Base-by-base conservation (phyloP, 2,329 filamentous ascomycete species). In the Diaporthe caulivora region DNA sequence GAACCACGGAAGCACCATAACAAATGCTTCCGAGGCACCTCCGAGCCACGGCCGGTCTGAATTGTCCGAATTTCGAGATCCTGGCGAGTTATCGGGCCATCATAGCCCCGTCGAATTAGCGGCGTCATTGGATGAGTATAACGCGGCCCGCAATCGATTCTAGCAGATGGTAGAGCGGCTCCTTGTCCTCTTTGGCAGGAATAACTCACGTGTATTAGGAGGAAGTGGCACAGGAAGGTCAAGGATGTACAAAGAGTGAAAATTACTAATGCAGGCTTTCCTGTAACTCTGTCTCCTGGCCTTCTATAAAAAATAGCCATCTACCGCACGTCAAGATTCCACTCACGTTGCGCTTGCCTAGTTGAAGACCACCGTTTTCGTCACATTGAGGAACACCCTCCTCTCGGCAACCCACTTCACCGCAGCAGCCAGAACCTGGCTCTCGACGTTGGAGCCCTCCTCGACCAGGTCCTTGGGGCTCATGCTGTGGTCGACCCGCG, bases 361-460 rank as follows among this genome's bases (percentile, higher is more conserved):
- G 75, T 85, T 86, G 83, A 95, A 95, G 2, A 95, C 93, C 34
- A 95, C 92, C 42, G 94, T 96, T 88, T 95, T 95, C 76, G 88
- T 87, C 21, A 92, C 92, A 80, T 95, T 95, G 76, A 96, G 84
- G 80, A 97, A 93, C 40, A 97, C 91, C 72, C 92, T 88, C 80
- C 91, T 88, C 87, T 97, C 93, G 31, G 92, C 92, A 84, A 93
- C 94, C 92, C 93, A 95, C 85, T 95, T 94, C 71, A 97, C 94
- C 0, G 94, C 94, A 4, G 93, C 91, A 4, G 93, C 94, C 77
- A 97, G 83, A 9, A 95, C 94, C 82, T 95, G 93, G 80, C 92
- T 95, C 87, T 97, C 94, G 13, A 96, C 92, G 77, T 95, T 95
- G 78, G 92, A 94, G 17, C 94, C 94, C 81, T 95, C 93, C 78